Conservation (phyloP, 2,329 filamentous ascomycete species). For the Emmonsia crescens region DNA sequence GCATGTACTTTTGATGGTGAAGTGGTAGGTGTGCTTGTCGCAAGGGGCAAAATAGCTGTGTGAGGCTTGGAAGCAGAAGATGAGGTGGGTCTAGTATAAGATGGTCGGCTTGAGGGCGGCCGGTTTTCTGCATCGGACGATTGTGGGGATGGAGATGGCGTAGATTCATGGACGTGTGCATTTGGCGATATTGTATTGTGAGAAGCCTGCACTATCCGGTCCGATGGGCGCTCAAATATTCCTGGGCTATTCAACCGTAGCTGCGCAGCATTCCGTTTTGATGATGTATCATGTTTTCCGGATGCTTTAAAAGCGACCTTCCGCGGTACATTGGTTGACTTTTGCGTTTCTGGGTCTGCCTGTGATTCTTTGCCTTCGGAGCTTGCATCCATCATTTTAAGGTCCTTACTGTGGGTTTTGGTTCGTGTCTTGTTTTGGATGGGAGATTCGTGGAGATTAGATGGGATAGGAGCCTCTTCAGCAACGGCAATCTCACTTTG, state of each 20-base stretch:
- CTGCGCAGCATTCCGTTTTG: neutral
- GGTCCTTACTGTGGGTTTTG: neutral
- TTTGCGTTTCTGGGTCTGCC: neutral
- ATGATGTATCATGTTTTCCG: neutral
- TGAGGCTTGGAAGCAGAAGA: constrained; percentile 28
- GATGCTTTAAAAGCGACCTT: constrained; percentile 1
- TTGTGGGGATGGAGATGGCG: constrained; percentile 59
- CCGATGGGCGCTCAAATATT: neutral
- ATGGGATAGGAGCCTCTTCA: neutral
- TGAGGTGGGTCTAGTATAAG: constrained; percentile 32
- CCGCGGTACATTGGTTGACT: neutral
- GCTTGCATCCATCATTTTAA: neutral
- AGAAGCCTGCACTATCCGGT: neutral
- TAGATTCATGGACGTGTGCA: constrained; percentile 28
- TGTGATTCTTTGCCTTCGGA: neutral
- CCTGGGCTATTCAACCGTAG: neutral
- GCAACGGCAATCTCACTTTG: neutral
- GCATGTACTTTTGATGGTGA: constrained; percentile 54
- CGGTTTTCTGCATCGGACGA: constrained; percentile 73
- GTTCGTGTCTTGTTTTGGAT: neutral
- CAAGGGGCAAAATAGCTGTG: constrained; percentile 32
- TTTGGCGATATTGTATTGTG: constrained; percentile 12
- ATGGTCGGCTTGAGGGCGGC: constrained; percentile 56
- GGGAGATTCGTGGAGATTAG: neutral
- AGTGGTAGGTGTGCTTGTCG: constrained; percentile 29